Evolutionary conservation across 805 yeast genomes (phyloP), one percentile per base, ranked within the genome.

Genomic region (Candida tammaniensis): DNA sequence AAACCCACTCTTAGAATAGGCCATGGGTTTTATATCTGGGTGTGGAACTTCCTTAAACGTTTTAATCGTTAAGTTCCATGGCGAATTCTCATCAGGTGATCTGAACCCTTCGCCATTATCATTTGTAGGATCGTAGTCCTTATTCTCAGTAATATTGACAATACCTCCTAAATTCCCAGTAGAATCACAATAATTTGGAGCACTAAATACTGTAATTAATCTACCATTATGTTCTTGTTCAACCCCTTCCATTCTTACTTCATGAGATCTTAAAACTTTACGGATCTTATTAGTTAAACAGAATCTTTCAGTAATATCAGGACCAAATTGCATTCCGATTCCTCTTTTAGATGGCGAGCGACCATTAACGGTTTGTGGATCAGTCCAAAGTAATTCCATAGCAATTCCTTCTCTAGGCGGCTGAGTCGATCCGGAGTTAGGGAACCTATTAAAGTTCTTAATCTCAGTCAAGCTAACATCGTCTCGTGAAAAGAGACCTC

Each of bases 371-470:
- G 68, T 67, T 58, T 88, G 97, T 1, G 98, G 98, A 59, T 93
- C 98, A 0, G 97, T 86, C 98, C 98, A 93, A 41, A 93, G 68
- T 53, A 93, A 70, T 54, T 93, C 98, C 97, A 91, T 93, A 59
- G 91, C 95, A 22, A 87, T 68, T 7, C 98, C 98, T 33, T 84
- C 86, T 48, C 82, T 76, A 28, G 95, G 91, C 17, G 98, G 98
- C 59, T 86, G 96, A 15, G 77, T 68, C 13, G 66, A 57, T 1
- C 70, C 71, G 3, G 61, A 55, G 27, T 52, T 45, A 7, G 72
- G 70, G 55, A 84, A 82, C 37, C 96, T 71, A 46, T 87, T 75
- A 42, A 83, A 69, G 18, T 72, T 65, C 47, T 82, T 78, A 47
- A 93, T 77, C 44, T 91, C 95, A 15, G 80, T 78, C 23, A 93